Evolutionary conservation across 2,329 filamentous ascomycete genomes (phyloP), one percentile per base, ranked within the genome.

Genomic region (Lachnellula subtilissima): DNA sequence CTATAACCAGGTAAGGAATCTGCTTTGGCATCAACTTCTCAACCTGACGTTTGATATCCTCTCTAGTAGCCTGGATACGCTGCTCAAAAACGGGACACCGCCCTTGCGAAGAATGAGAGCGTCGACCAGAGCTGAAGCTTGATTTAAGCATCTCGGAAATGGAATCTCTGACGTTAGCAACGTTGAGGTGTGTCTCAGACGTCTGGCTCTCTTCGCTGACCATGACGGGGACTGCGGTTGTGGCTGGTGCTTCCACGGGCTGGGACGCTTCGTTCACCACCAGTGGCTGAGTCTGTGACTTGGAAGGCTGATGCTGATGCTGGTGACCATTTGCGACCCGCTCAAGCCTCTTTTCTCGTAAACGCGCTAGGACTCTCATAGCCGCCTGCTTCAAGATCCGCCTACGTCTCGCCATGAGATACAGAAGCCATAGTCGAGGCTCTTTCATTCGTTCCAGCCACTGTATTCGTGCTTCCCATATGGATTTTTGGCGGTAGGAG

Each of bases 391-490:
- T 57, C 19, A 64, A 45, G 25, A 65, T 65, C n/a, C 61, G 56
- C 36, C 60, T 59, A 32, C 61, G 28, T 39, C 62, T 59, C 9
- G 62, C 61, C 61, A 65, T 63, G 42, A 64, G 50, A 53, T 61
- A 65, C 7, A 64, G 42, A 19, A 64, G 39, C 62, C 62, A 63
- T 4, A 60, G 52, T 19, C 64, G 53, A 22, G 62, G 60, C 32
- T 62, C 62, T 25, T 57, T 56, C 58, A 65, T 62, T n/a, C 57
- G 52, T n/a, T 61, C 51, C 48, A 65, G 40, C 61, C 62, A 64
- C 11, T 62, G 35, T 19, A 63, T 61, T n/a, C 62, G 56, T 25
- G 58, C 57, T 22, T 59, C 37, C 62, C 61, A 64, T 9, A 61
- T 59, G 2, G 19, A 23, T 23, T 48, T 58, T 51, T 63, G 60